Percentiles rank a stretch among this genome's conserved stretches.
These are phyloP conservation scores for Fusarium sp. DNA, from an alignment of 2,329 filamentous ascomycete species.

Conservation along the genomic window DNA sequence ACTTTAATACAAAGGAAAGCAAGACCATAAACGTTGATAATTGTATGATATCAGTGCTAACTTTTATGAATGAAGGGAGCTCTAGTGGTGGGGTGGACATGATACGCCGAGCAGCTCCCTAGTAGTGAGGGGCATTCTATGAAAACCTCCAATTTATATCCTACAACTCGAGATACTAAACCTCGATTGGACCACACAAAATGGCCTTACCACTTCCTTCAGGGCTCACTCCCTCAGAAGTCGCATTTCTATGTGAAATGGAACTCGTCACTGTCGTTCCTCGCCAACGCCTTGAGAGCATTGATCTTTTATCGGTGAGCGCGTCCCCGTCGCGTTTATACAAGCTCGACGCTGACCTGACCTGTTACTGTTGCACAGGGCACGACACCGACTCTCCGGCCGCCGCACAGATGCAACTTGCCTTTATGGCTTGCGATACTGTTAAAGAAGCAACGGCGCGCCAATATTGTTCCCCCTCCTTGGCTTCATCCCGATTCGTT, in stretches of 20 bases:
- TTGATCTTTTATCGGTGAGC: constrained; percentile 86
- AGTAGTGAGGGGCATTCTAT: constrained; percentile 8
- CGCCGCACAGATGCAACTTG: constrained; percentile 80
- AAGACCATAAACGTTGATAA: background rate
- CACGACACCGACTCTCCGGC: constrained; percentile 76
- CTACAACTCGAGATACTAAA: constrained; percentile 10
- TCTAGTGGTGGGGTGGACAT: constrained; percentile 25
- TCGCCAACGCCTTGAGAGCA: constrained; percentile 85
- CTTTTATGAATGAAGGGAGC: background rate
- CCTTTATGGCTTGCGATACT: constrained; percentile 96
- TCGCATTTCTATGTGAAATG: constrained; percentile 97
- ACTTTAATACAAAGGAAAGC: background rate
- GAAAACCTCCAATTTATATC: constrained; percentile 25
- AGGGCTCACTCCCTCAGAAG: constrained; percentile 82
- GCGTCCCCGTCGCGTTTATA: constrained; percentile 26
- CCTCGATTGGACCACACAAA: background rate
- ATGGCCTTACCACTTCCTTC: constrained; percentile 63
- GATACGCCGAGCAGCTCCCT: background rate
- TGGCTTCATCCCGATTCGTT: constrained; percentile 87
- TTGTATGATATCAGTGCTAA: background rate
- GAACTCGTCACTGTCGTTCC: constrained; percentile 93
- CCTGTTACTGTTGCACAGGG: constrained; percentile 64
- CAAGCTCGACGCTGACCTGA: constrained; percentile 31
- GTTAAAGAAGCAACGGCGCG: constrained; percentile 91
- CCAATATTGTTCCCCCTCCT: constrained; percentile 89